Base-by-base conservation (phyloP, 495 filamentous ascomycete species). In the Barbatosphaeria neglecta region DNA sequence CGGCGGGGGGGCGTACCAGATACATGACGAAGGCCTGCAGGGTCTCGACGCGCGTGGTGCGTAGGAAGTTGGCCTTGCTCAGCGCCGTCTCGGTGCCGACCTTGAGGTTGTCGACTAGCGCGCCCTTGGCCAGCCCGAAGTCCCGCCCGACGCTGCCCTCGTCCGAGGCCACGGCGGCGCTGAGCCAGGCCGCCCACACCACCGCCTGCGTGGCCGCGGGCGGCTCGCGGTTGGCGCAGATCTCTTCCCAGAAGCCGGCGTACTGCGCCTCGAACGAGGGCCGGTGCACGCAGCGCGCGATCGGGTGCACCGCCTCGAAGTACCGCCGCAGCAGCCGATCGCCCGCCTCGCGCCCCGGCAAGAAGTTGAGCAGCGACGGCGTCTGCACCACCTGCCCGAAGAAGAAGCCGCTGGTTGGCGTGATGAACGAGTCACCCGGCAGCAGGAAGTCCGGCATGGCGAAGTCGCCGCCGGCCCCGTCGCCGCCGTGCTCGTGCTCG, bases 1-100 rank as follows among this genome's bases (percentile, higher is more conserved):
- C 68, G n/a, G n/a, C n/a, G n/a, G n/a, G n/a, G n/a, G n/a, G n/a
- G n/a, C n/a, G 63, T 52, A 82, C 77, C 64, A 87, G 62, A 46
- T 84, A 87, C 68, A 84, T 81, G 19, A 86, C 77, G 54, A 86
- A 82, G 5, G 78, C 81, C 56, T 88, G 84, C 40, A 88, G 58
- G 0, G 81, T 84, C 63, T 85, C 80, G 9, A 83, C 60, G 48
- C 77, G 80, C 4, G 81, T 83, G 13, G 82, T 86, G 11, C 80
- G 68, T 43, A 87, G 56, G 46, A 87, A 84, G 55, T 80, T 76
- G 4, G 83, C 82, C 50, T 77, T 76, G 45, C 69, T 67, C 19
- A 88, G 65, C 20, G 81, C 75, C 3, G 68, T 69, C 64, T 87
- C 84, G 5, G 78, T 75, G 0, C 74, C 80, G 33, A 78, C 58